Base-by-base conservation (phyloP, 306 rosid genomes). In the Abrus precatorius region DNA sequence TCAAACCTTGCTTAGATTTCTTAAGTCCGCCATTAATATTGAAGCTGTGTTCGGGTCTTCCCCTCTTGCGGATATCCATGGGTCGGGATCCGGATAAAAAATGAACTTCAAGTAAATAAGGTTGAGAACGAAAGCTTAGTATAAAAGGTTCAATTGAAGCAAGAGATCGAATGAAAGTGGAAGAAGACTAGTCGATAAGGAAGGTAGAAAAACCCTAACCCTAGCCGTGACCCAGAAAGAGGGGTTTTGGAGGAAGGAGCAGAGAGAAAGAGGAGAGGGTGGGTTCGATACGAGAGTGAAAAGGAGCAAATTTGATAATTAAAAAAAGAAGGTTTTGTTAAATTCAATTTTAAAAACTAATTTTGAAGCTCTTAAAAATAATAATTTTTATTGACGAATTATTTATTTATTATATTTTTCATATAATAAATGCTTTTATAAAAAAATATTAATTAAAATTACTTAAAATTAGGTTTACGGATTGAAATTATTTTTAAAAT, bases 41-140 rank as follows among this genome's bases (percentile, higher is more conserved):
- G 75, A 80, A 80, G 50, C 86, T 87, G 55, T 38, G 41, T 5
- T 88, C 92, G 4, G 77, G 84, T 81, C 97, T 91, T 44, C 91
- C 94, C 86, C 97, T 87, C 84, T 91, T 91, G 49, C 93, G 93
- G 57, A 30, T 61, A 86, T 88, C 92, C 94, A 90, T 90, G 52
- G 80, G 66, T 84, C 93, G 41, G 76, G 97, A 88, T 90, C 92
- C 82, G 81, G 53, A 64, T 54, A 36, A 49, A 60, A 64, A 60
- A 44, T n/a, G 28, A 38, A 7, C 33, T 61, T 54, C 20, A 7
- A 11, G 52, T 60, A 47, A 1, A 59, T 29, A 11, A 54, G 48
- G 49, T 45, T 20, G 28, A 14, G 20, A 47, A 34, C 10, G 47
- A 57, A 36, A 59, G 10, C 27, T 2, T 8, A 49, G 44, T 10